Base-by-base conservation (phyloP, 768 basidiomycete species). In the Paxillus rubicundulus region DNA sequence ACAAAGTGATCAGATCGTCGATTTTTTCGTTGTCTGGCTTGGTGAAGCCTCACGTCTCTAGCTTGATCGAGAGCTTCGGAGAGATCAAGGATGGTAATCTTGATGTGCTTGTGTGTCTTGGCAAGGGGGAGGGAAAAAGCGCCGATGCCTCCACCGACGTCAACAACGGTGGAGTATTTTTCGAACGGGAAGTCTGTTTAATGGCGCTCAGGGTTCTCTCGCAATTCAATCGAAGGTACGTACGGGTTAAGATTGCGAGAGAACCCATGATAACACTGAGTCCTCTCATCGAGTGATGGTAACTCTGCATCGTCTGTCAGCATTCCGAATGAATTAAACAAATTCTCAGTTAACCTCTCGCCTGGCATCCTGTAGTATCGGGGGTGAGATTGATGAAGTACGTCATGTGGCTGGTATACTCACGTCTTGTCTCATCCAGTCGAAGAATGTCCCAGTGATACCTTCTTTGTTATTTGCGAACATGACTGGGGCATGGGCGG, bases 71-170 rank as follows among this genome's bases (percentile, higher is more conserved):
- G 53, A 5, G 57, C 56, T 13, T 61, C 55, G 0, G 61, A 64
- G 13, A 68, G 46, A 45, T 74, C 73, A 14, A 71, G 72, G 18
- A 72, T 45, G 6, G 63, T 63, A 7, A 72, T 54, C 36, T 63
- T 60, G n/a, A 74, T n/a, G 20, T 69, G 46, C 17, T 69, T 63
- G 47, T 68, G 56, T 18, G 21, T 59, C 28, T 64, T 62, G 3
- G 60, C 61, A 3, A 74, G 61, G 2, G 64, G 61, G 14, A 74
- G 49, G 18, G 67, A 59, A 28, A 66, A 63, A 10, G 63, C 55
- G 9, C 72, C 72, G 16, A 70, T 61, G 7, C 71, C 64, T 39
- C 71, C 71, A 9, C 71, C 72, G 4, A 73, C 61, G 45, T 73
- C 72, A 20, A 71, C 68, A 8, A 72, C 49, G 7, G 61, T 62